Evolutionary conservation across 805 yeast species (phyloP).

Genomic region (Debaryomyces hansenii): DNA sequence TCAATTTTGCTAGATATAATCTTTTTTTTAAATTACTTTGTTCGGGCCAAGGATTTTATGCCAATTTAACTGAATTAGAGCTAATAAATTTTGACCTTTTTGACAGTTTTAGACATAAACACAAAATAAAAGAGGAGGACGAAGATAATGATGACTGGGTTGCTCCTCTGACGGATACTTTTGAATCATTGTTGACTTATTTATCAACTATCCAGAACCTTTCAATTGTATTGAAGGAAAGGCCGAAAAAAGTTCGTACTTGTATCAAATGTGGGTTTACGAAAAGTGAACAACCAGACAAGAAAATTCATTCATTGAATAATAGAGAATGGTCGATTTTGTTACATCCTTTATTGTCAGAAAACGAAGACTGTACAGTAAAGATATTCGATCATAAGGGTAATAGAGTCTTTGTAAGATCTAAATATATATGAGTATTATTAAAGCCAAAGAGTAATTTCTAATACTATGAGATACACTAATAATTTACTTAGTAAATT

Average conservation of each 20-base stretch:
- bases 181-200: conserved; percentile 14
- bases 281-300: conserved; percentile 9
- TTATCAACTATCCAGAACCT: conserved; percentile 20
- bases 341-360: conserved; percentile 16
- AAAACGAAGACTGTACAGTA: conserved; percentile 7
- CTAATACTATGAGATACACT: neutral
- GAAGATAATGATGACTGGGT: conserved; percentile 18
- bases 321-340: conserved; percentile 17
- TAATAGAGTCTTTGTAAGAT: conserved; percentile 2
- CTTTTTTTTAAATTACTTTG: conserved; percentile 32
- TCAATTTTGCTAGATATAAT: conserved; percentile 32
- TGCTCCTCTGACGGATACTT: conserved; percentile 18
- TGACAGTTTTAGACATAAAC: conserved; percentile 12
- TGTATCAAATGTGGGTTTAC: conserved; percentile 37
- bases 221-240: conserved; percentile 24
- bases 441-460: neutral
- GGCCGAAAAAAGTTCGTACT: conserved; percentile 19
- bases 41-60: conserved; percentile 33
- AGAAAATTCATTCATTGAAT: conserved; percentile 7
- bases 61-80: conserved; percentile 22
- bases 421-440: neutral
- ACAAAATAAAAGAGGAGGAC: conserved; percentile 15
- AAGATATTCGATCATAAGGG: conserved; percentile 5
- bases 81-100: conserved; percentile 34
- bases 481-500: neutral